These are phyloP conservation scores for Forsythia viridissima DNA, from an alignment of 257 asterid species.

Conservation along the genomic window DNA sequence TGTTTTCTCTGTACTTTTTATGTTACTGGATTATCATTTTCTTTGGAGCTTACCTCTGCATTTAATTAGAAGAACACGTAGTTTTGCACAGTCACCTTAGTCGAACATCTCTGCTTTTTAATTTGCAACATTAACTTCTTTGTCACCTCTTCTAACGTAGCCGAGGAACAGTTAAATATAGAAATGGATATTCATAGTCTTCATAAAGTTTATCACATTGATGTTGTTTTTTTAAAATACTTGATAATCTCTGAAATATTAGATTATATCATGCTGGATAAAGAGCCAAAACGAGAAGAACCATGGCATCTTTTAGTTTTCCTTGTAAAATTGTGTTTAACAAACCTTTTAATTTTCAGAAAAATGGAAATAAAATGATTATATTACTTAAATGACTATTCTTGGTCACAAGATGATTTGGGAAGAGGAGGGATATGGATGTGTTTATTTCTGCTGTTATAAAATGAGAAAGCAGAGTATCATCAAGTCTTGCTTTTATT, in stretches of 20 bases:
- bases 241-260: neutral
- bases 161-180: neutral
- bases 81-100: too few relatives aligned
- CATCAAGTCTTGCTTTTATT: neutral
- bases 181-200: neutral
- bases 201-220: neutral
- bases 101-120: neutral
- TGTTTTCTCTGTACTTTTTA: neutral
- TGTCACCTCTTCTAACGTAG: neutral
- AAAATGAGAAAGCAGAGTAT: neutral
- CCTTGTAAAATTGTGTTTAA: neutral
- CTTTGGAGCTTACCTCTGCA: neutral
- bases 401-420: neutral
- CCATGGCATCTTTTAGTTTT: neutral
- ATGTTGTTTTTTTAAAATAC: neutral
- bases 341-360: neutral
- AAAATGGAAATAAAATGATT: neutral
- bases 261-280: neutral
- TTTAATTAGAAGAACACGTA: too few relatives aligned
- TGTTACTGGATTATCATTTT: neutral
- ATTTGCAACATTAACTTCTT: neutral
- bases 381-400: neutral
- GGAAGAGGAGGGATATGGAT: neutral
- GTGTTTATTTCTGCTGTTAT: neutral
- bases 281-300: neutral